Evolutionary conservation across 352 stramenopile genomes (phyloP).

Genomic region (Thraustochytrium sp.): DNA sequence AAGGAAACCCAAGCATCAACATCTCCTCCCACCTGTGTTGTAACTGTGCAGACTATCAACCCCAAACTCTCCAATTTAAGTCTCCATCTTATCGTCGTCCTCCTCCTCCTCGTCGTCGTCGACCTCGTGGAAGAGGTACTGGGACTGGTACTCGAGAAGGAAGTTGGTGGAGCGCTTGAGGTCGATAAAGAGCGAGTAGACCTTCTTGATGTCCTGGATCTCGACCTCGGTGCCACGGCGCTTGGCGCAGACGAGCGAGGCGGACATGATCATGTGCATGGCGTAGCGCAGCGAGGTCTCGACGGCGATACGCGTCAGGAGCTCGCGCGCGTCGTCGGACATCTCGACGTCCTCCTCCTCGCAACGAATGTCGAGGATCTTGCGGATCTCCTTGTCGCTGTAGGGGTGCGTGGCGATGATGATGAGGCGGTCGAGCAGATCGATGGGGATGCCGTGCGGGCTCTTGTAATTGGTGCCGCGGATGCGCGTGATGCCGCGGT

Average conservation of each 20-base stretch:
- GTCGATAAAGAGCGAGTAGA: slow-evolving; percentile 95
- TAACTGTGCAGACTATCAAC: not conserved
- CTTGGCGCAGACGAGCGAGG: slow-evolving; percentile 73
- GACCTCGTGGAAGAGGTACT: slow-evolving; percentile 98
- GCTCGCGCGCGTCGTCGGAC: slow-evolving; percentile 87
- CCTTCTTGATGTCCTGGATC: slow-evolving; percentile 81
- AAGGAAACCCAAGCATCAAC: too few species aligned
- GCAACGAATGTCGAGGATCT: slow-evolving; percentile 93
- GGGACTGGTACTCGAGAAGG: slow-evolving; percentile 97
- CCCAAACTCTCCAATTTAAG: not conserved
- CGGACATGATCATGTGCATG: slow-evolving; percentile 97
- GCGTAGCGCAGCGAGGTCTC: slow-evolving; percentile 97
- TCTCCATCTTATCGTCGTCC: slow-evolving; percentile 13
- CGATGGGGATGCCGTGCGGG: slow-evolving; percentile 96
- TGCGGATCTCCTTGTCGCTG: slow-evolving; percentile 85
- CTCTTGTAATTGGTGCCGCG: slow-evolving; percentile 97
- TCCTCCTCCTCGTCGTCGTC: slow-evolving; percentile 42
- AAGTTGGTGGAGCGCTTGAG: slow-evolving; percentile 97
- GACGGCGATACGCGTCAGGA: slow-evolving; percentile 94
- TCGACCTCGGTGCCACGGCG: slow-evolving; percentile 81
- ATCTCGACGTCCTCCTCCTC: slow-evolving; percentile 98
- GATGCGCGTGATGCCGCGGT: slow-evolving; percentile 96
- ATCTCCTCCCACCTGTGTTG: too few species aligned
- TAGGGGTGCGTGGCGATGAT: slow-evolving; percentile 97
- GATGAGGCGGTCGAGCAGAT: slow-evolving; percentile 95